These are phyloP conservation scores for Lachancea cidri DNA, from an alignment of 805 yeast species.

Conservation along the genomic window DNA sequence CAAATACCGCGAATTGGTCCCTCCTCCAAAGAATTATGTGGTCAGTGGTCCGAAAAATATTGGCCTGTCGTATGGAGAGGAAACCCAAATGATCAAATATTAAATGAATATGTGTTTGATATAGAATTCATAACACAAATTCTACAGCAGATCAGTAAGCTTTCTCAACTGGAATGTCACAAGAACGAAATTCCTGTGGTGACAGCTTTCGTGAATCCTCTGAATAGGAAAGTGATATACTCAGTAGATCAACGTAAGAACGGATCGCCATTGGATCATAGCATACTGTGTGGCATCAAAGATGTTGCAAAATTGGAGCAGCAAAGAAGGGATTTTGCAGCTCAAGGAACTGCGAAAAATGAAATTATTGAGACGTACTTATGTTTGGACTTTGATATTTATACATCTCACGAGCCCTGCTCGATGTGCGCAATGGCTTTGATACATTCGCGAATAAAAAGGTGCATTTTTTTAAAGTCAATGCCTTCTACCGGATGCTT, in stretches of 20 bases:
- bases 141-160: slow-evolving; percentile 25
- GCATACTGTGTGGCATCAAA: slow-evolving; percentile 67
- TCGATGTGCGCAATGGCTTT: slow-evolving; percentile 96
- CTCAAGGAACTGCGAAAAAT: not conserved
- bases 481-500: slow-evolving; percentile 51
- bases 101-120: slow-evolving; percentile 52
- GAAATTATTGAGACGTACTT: slow-evolving; percentile 43
- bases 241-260: slow-evolving; percentile 37
- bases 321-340: slow-evolving; percentile 29
- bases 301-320: slow-evolving; percentile 45
- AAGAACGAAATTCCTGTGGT: slow-evolving; percentile 40
- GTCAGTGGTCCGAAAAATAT: slow-evolving; percentile 56
- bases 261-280: slow-evolving; percentile 58
- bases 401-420: slow-evolving; percentile 94
- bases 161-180: slow-evolving; percentile 16
- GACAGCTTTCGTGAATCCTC: slow-evolving; percentile 62
- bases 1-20: slow-evolving; percentile 63
- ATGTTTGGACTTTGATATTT: slow-evolving; percentile 71
- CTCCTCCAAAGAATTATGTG: slow-evolving; percentile 57
- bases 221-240: slow-evolving; percentile 35
- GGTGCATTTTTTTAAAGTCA: slow-evolving; percentile 55
- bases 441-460: slow-evolving; percentile 77
- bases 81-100: slow-evolving; percentile 68
- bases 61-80: slow-evolving; percentile 98
- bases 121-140: slow-evolving; percentile 37